Evolutionary conservation across 768 basidiomycete genomes (phyloP).

Genomic region (Omphalotus guepiniiformis): DNA sequence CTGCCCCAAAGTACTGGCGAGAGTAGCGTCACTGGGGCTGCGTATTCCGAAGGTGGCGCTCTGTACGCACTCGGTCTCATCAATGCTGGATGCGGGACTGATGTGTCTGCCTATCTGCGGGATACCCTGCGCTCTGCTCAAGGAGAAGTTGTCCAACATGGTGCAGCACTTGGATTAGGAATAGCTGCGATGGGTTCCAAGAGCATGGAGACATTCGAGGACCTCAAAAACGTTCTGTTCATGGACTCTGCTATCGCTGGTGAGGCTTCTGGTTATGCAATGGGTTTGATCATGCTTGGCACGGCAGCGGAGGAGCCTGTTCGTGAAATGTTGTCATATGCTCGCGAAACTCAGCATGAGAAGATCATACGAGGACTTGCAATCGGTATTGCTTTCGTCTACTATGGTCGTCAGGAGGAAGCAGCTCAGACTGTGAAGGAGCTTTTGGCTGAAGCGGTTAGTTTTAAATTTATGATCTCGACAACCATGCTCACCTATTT

Average conservation of each 20-base stretch:
- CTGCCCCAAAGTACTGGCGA: slow-evolving; percentile 77
- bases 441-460: slow-evolving; percentile 83
- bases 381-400: slow-evolving; percentile 88
- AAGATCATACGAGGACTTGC: slow-evolving; percentile 98
- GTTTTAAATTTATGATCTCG: slow-evolving; percentile 4
- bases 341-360: slow-evolving; percentile 96
- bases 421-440: slow-evolving; percentile 80
- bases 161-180: slow-evolving; percentile 95
- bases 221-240: slow-evolving; percentile 84
- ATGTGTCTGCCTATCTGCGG: slow-evolving; percentile 73
- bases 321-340: slow-evolving; percentile 94
- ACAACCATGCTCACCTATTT: slow-evolving; percentile 9
- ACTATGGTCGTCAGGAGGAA: slow-evolving; percentile 89
- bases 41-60: slow-evolving; percentile 95
- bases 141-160: slow-evolving; percentile 92
- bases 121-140: slow-evolving; percentile 72
- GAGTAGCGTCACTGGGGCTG: slow-evolving; percentile 70
- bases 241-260: slow-evolving; percentile 94
- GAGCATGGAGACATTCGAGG: slow-evolving; percentile 86
- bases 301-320: slow-evolving; percentile 75
- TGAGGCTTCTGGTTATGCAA: slow-evolving; percentile 93
- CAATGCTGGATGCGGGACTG: slow-evolving; percentile 84
- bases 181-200: slow-evolving; percentile 93
- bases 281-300: slow-evolving; percentile 99
- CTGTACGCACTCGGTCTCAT: slow-evolving; percentile 93